phyloP scores from a whole-genome alignment of 2,329 filamentous ascomycete genomes.

The Fusarium sp. region DNA sequence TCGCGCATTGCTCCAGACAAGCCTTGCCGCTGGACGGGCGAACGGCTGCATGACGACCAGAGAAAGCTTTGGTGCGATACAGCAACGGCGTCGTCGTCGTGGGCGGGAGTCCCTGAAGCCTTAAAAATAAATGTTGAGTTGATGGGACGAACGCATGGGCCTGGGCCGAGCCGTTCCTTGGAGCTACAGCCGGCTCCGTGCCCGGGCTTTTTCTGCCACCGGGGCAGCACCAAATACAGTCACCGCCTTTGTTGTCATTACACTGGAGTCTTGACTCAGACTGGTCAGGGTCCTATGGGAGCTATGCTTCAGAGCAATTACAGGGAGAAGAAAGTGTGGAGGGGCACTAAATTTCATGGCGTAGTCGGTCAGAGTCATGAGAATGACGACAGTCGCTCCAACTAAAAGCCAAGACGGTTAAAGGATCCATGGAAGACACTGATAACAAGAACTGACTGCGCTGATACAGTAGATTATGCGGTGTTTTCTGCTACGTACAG shows the following conservation, averaged over 20 bases:
- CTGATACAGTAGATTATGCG: conserved; percentile 23
- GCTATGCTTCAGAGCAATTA: conserved; percentile 11
- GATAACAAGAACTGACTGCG: conserved; percentile 10
- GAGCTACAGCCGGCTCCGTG: conserved; percentile 39
- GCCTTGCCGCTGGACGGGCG: conserved; percentile 48
- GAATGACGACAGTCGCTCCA: conserved; percentile 33
- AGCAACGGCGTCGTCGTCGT: conserved; percentile 28
- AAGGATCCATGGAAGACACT: not conserved
- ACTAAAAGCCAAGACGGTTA: conserved; percentile 28
- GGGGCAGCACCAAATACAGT: conserved; percentile 15
- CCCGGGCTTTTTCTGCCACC: conserved; percentile 43
- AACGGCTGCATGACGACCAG: conserved; percentile 50
- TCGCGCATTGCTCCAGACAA: conserved; percentile 47
- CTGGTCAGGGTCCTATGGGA: conserved; percentile 8
- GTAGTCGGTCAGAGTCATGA: conserved; percentile 20
- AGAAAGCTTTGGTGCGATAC: conserved; percentile 16
- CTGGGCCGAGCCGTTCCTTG: conserved; percentile 40
- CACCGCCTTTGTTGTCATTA: conserved; percentile 38
- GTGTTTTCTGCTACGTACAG: conserved; percentile 33
- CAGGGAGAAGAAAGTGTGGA: conserved; percentile 34
- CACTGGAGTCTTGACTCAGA: conserved; percentile 4
- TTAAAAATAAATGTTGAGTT: conserved; percentile 36
- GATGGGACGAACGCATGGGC: conserved; percentile 34
- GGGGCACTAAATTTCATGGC: conserved; percentile 24
- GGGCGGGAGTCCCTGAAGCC: conserved; percentile 16